Base-by-base conservation (phyloP, 75 land plant species). In the Adiantum capillusveneris region DNA sequence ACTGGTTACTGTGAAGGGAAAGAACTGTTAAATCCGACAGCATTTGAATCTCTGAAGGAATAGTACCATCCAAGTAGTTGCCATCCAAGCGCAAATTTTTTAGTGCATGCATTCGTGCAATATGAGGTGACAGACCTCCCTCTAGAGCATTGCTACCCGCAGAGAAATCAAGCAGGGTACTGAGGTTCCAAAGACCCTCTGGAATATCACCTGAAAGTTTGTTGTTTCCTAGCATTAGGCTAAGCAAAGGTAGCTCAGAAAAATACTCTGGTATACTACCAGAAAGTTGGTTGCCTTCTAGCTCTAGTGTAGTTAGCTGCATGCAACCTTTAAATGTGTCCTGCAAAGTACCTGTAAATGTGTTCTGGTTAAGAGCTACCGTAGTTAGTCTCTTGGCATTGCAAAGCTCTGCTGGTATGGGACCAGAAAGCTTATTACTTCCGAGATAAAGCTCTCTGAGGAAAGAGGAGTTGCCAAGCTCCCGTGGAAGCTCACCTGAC, bases 361-460 rank as follows among this genome's bases (percentile, higher is more conserved):
- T 36, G 45, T 65, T 65, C 20, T 46, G 28, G 29, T 43, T 42
- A 13, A 65, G 29, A 60, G 79, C 79, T 20, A 88, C 57, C 7
- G 56, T 64, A 26, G 76, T 75, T 0, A 77, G 75, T 79, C 75
- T 81, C 41, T 62, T 62, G 54, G 83, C n/a, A 25, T 31, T 57
- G 22, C 85, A 73, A 48, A 88, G 58, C 55, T 79, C 85, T 18
- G 63, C 21, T 24, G 94, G 90, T 9, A 85, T 69, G 31, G 72
- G 20, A 39, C 89, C 89, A 0, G 14, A 20, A 25, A 84, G 43
- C 50, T 42, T 42, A 68, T 88, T 88, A 68, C 76, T 37, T 9
- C 83, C 87, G 13, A 84, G 53, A 56, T 81, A 66, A 29, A 87
- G 27, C 36, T 59, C 59, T 26, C 69, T 31, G 62, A 78, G 80